Conservation (phyloP, 192 early-diverging fungal genomes). For the Entrophospora sp. region DNA sequence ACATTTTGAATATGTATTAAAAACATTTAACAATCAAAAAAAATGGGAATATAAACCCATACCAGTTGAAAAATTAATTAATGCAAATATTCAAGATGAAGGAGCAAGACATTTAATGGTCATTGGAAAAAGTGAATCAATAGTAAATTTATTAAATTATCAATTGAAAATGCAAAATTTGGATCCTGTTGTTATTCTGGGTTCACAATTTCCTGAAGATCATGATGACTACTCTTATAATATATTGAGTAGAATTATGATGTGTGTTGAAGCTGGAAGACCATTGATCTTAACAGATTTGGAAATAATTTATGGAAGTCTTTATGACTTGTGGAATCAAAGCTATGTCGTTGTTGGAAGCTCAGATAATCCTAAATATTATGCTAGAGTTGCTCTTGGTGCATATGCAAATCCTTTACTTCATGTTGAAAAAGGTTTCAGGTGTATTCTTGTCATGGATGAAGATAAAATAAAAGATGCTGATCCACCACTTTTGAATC, state of each 20-base stretch:
- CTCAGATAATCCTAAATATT: conserved; percentile 5
- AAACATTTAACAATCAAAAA: not conserved
- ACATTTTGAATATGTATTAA: not conserved
- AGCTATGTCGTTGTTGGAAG: not conserved
- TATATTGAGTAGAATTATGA: conserved; percentile 11
- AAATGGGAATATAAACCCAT: not conserved
- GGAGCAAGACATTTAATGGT: conserved; percentile 5
- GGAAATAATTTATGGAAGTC: not conserved
- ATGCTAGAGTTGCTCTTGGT: conserved; percentile 7
- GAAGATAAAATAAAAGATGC: conserved; percentile 1
- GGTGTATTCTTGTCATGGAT: conserved; percentile 15
- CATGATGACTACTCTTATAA: conserved; percentile 7
- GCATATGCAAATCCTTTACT: conserved; percentile 12
- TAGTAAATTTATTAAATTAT: conserved; percentile 8
- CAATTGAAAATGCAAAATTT: not conserved
- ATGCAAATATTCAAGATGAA: not conserved
- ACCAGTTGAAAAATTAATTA: not conserved
- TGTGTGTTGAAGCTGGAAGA: conserved; percentile 15
- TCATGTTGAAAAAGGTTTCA: conserved; percentile 3
- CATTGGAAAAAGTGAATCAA: too few relatives aligned
- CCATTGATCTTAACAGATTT: not conserved
- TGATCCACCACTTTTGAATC: conserved; percentile 9
- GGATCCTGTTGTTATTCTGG: conserved; percentile 6
- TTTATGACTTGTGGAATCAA: conserved; percentile 20
- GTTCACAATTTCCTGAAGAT: conserved; percentile 19